Conservation (phyloP, 805 yeast species). For the Komagataella phaffii region DNA sequence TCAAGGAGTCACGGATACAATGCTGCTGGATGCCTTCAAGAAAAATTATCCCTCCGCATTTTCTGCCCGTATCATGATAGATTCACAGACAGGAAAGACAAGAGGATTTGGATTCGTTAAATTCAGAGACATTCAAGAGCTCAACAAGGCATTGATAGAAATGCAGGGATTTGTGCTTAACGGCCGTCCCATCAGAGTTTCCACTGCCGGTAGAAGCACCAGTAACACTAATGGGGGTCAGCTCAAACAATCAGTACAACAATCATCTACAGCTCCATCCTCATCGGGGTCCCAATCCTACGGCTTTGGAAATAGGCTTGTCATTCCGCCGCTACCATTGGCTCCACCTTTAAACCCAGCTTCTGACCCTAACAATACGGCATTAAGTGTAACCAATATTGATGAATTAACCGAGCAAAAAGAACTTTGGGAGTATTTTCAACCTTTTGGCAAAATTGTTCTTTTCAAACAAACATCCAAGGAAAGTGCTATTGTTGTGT, state of each 20-base stretch:
- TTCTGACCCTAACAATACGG: constrained; percentile 67
- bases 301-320: constrained; percentile 5
- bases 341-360: constrained; percentile 42
- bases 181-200: constrained; percentile 66
- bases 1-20: constrained; percentile 56
- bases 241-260: neutral
- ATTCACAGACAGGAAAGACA: constrained; percentile 52
- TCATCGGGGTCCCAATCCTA: neutral
- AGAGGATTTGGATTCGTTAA: constrained; percentile 90
- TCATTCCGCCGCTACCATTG: constrained; percentile 15
- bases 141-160: constrained; percentile 58
- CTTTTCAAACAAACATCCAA: constrained; percentile 63
- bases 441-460: constrained; percentile 60
- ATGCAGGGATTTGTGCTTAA: constrained; percentile 72
- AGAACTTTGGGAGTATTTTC: constrained; percentile 47
- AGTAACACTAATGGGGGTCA: neutral
- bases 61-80: constrained; percentile 69
- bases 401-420: constrained; percentile 42
- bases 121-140: constrained; percentile 50
- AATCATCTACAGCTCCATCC: neutral
- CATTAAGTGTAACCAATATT: constrained; percentile 70
- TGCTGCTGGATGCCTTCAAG: constrained; percentile 52
- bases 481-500: constrained; percentile 85
- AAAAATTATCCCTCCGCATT: constrained; percentile 59
- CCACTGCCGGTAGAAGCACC: constrained; percentile 37